Conservation (phyloP, 2,329 filamentous ascomycete species). For the Cephalotrichum gorgonifer region DNA sequence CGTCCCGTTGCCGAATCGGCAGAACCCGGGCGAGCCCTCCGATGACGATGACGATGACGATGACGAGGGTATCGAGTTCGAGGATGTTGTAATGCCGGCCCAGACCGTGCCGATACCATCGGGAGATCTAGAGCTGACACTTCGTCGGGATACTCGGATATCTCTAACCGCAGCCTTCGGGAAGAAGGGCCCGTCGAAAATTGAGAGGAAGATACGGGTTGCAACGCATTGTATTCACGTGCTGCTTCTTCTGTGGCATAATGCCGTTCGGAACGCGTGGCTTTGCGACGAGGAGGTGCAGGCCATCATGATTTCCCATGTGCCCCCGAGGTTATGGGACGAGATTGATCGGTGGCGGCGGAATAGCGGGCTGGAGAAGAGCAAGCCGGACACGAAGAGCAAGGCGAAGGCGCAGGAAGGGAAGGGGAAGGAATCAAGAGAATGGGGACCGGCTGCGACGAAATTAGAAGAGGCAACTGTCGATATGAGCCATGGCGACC, state of each 20-base stretch:
- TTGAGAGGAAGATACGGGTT: conserved; percentile 67
- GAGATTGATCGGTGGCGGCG: conserved; percentile 66
- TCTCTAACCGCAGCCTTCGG: conserved; percentile 50
- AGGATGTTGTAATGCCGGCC: conserved; percentile 37
- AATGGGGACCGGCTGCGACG: conserved; percentile 64
- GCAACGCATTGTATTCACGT: conserved; percentile 85
- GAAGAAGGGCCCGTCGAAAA: conserved; percentile 80
- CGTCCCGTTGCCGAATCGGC: conserved; percentile 28
- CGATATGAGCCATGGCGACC: conserved; percentile 76
- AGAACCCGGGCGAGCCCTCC: conserved; percentile 21
- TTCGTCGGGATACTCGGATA: conserved; percentile 49
- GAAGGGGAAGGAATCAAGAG: conserved; percentile 27
- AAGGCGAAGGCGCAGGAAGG: conserved; percentile 24
- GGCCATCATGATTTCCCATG: conserved; percentile 61
- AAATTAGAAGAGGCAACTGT: conserved; percentile 58
- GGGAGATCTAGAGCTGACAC: conserved; percentile 64
- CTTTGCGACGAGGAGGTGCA: conserved; percentile 68
- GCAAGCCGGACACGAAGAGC: conserved; percentile 17
- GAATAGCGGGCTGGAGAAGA: conserved; percentile 50
- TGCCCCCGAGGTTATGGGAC: conserved; percentile 57
- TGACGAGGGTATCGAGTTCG: conserved; percentile 54
- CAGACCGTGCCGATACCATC: conserved; percentile 37
- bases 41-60: conserved; percentile 38
- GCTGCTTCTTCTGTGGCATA: conserved; percentile 79
- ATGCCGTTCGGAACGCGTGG: conserved; percentile 76